Percentiles rank a stretch among this genome's conserved stretches.
Evolutionary conservation across 2,329 filamentous ascomycete genomes (phyloP).

Genomic region (Trichoderma gracile): DNA sequence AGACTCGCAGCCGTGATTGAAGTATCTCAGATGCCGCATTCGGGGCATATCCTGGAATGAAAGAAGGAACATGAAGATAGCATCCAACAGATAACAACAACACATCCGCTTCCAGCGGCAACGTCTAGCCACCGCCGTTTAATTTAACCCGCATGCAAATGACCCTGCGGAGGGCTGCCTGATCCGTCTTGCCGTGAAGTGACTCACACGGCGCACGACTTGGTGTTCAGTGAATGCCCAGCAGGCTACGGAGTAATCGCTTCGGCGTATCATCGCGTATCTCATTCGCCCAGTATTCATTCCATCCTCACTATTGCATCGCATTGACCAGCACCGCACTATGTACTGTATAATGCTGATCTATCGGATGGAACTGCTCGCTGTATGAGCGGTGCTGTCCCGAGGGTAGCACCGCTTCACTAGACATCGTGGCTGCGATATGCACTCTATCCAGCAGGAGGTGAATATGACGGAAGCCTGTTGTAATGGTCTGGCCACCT

Average conservation of each 20-base stretch:
- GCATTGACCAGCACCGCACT: not conserved
- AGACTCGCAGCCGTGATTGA: too few relatives aligned
- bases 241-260: not conserved
- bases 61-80: not conserved
- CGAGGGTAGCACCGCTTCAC: not conserved
- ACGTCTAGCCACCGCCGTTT: not conserved
- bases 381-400: not conserved
- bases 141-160: constrained; percentile 1
- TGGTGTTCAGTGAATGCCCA: not conserved
- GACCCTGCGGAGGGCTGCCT: constrained; percentile 1
- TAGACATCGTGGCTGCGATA: not conserved
- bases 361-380: not conserved
- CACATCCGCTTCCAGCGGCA: constrained; percentile 8
- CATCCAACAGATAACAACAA: not conserved
- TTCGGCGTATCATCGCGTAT: not conserved
- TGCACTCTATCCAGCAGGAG: not conserved
- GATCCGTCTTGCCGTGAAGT: constrained; percentile 2
- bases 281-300: not conserved
- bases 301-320: not conserved
- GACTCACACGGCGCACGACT: not conserved
- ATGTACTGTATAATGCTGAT: not conserved
- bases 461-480: not conserved
- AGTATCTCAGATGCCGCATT: not conserved
- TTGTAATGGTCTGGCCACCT: constrained; percentile 7
- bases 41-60: not conserved